Conservation (phyloP, 371 early-diverging fungal genomes). For the Mucor lusitanicus region DNA sequence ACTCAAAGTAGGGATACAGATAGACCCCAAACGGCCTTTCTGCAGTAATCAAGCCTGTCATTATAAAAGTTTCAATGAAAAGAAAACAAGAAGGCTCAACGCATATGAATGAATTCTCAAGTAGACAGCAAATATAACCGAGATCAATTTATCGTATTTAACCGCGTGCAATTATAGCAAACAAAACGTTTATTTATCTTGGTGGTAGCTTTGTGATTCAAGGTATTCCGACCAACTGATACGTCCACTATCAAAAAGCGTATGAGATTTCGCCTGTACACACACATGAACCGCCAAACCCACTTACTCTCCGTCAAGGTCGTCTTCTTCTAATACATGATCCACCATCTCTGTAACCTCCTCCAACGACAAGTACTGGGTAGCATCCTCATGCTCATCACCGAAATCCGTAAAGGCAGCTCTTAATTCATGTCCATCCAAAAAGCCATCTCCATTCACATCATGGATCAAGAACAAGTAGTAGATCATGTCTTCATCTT, state of each 20-base stretch:
- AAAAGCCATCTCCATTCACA: conserved; percentile 59
- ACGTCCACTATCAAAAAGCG: conserved; percentile 51
- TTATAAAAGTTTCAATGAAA: not conserved
- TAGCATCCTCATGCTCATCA: conserved; percentile 29
- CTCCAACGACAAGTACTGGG: conserved; percentile 26
- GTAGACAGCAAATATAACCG: not conserved
- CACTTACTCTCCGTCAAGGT: conserved; percentile 58
- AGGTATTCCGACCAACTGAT: conserved; percentile 78
- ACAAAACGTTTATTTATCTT: conserved; percentile 15
- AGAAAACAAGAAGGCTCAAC: not conserved
- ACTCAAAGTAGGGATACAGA: conserved; percentile 46
- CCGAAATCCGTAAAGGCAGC: conserved; percentile 53
- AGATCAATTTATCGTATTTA: not conserved
- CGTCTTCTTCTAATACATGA: conserved; percentile 66
- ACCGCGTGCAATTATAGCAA: not conserved
- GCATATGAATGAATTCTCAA: not conserved
- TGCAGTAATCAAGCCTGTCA: not conserved
- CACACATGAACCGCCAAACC: not conserved
- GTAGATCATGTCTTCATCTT: conserved; percentile 53
- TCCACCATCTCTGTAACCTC: conserved; percentile 59
- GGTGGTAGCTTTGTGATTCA: conserved; percentile 65
- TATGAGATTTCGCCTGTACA: not conserved
- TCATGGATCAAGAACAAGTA: conserved; percentile 64
- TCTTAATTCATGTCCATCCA: conserved; percentile 76
- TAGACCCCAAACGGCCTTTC: conserved; percentile 56